Evolutionary conservation across 768 basidiomycete species (phyloP), one percentile per base, ranked within the genome.

Genomic region (Chalciporus pseudorubinellus): DNA sequence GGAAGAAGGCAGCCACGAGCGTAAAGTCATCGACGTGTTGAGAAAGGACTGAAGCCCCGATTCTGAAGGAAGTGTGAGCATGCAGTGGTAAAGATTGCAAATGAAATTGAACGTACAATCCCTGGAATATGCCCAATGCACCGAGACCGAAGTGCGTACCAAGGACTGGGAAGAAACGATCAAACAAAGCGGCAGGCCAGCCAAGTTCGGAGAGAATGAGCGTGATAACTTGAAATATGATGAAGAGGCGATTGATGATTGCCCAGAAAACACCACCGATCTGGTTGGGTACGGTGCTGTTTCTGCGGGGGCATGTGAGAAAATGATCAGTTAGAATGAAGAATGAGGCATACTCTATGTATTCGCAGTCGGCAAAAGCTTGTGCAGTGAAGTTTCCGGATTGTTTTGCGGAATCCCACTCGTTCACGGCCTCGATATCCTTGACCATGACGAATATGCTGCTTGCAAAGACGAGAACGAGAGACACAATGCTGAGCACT

Each of bases 251-350:
- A 70, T 92, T 91, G 56, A 95, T 74, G 55, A 95, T 84, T 5
- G 90, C 89, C 89, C 92, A 97, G 72, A 97, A 95, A 9, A 82
- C 80, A 22, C 93, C 93, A 18, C 89, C 93, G 26, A 89, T 80
- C 67, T 95, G 92, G 69, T 92, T 91, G 4, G 93, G 93, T 5
- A 97, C 91, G 3, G 91, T 91, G 68, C 85, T 89, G 43, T 68
- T 61, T 51, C 82, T 87, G 56, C 72, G 44, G 44, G n/a, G 26
- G 12, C 29, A 34, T 16, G 51, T 81, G 50, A 50, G 55, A 41
- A 39, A 19, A 19, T 46, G 46, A 50, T 22, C 34, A 9, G 7
- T n/a, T 41, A 19, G 39, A 44, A 38, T 41, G 24, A 6, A 40
- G 28, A n/a, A 13, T 13, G 24, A 50, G 48, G 72, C 83, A 47